Evolutionary conservation across 768 basidiomycete genomes (phyloP).

Genomic region (Sistotremastrum suecicum): DNA sequence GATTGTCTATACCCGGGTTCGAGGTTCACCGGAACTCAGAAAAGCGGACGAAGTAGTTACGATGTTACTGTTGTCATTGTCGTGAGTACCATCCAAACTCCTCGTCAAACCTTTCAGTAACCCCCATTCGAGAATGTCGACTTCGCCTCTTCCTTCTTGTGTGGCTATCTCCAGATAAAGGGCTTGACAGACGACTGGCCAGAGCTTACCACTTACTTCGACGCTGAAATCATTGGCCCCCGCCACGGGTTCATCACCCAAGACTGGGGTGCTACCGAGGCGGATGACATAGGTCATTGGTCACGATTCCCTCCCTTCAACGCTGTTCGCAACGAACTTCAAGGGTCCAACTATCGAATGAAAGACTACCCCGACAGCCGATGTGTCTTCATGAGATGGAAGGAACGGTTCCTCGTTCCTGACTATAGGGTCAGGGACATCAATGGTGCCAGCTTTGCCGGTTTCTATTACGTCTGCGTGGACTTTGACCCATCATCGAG

Average conservation of each 20-base stretch:
- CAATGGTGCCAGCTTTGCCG: conserved; percentile 89
- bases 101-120: neutral
- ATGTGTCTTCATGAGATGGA: conserved; percentile 88
- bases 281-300: conserved; percentile 93
- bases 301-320: conserved; percentile 83
- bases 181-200: conserved; percentile 92
- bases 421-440: conserved; percentile 90
- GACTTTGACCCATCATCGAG: conserved; percentile 64
- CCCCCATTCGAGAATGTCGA: conserved; percentile 60
- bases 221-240: conserved; percentile 88
- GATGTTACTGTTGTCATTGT: conserved; percentile 88
- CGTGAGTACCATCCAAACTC: conserved; percentile 35
- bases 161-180: conserved; percentile 86
- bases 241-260: conserved; percentile 84
- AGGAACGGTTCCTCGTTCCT: conserved; percentile 92
- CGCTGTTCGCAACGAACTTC: conserved; percentile 65
- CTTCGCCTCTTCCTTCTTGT: conserved; percentile 70
- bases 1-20: conserved; percentile 83
- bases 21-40: conserved; percentile 82
- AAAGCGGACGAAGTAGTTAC: conserved; percentile 87
- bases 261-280: conserved; percentile 82
- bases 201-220: conserved; percentile 91
- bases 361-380: conserved; percentile 2
- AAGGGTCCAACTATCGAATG: conserved; percentile 30
- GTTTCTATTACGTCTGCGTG: conserved; percentile 95